These are phyloP conservation scores for Talaromyces sp. DNA, from an alignment of 2,329 filamentous ascomycete genomes.

Conservation along the genomic window DNA sequence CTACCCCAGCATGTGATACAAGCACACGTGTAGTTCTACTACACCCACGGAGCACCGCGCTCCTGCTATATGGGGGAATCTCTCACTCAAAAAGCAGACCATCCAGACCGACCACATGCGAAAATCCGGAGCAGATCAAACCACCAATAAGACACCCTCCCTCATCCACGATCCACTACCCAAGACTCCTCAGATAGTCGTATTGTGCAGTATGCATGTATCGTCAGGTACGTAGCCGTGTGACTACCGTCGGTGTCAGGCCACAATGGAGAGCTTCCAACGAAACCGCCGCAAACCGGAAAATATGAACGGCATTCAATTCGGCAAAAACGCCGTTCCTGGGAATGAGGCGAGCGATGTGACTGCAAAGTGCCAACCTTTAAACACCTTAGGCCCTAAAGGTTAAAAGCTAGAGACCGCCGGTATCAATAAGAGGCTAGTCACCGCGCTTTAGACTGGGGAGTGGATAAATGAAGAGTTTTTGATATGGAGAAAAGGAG, in stretches of 20 bases:
- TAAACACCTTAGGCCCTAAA: too few species aligned
- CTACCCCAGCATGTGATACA: neutral
- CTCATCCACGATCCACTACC: neutral
- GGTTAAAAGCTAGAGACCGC: neutral
- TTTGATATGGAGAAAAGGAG: conserved; percentile 1
- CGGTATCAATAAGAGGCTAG: neutral
- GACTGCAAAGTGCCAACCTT: neutral
- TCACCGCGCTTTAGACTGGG: neutral
- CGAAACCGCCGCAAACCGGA: neutral
- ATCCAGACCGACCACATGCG: neutral
- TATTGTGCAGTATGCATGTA: neutral
- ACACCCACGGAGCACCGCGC: neutral
- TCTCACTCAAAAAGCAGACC: neutral
- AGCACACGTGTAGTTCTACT: neutral
- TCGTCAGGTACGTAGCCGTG: neutral
- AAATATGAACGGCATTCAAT: neutral
- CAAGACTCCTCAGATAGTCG: neutral
- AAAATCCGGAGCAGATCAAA: neutral
- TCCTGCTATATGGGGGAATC: neutral
- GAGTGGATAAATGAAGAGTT: neutral
- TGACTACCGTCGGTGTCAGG: neutral
- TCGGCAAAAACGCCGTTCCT: neutral
- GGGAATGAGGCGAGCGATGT: neutral
- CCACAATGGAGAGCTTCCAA: neutral
- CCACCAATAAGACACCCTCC: neutral